Base-by-base conservation (phyloP, 1,284 basidiomycete species). In the Termitomyces sp. region DNA sequence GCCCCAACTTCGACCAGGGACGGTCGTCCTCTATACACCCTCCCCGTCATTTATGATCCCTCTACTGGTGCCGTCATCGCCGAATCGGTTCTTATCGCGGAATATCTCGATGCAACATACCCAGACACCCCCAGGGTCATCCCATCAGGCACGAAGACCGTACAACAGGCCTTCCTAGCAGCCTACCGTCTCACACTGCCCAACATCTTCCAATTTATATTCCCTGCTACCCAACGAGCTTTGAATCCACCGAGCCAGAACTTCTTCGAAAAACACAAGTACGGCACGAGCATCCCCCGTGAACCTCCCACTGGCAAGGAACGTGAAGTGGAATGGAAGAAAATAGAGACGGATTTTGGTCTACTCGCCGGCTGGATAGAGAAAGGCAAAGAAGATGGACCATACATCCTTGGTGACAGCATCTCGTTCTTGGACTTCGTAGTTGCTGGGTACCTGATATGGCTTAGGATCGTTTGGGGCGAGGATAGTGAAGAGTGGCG, bases 21-120 rank as follows among this genome's bases (percentile, higher is more conserved):
- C 39, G 69, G 68, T 13, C 57, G 49, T 18, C 53, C 49, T 8
- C 38, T 45, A 6, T 58, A 58, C 49, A 71, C 71, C 16, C 56
- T 34, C 30, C 43, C 43, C 2, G 16, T 45, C 14, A 45, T 45
- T 11, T 19, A 45, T 6, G 69, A 71, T 47, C 58, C 58, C 0
- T 63, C 61, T 19, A 71, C 66, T 4, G 60, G 63, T 3, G 50
- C 53, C 0, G 49, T 65, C 45, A 35, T 76, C 21, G 50, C 68
- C 10, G 72, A 76, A 14, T 73, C 72, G 1, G 34, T 59, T 8
- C 54, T 58, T 14, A 77, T 76, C 49, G 69, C 72, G 0, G 59
- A 65, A 13, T 78, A 77, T 58, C 60, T 79, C 21, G 78, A 80
- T 45, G 58, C 64, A 11, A 68, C 68, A 3, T 78, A 77, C 56